Evolutionary conservation across 2,329 filamentous ascomycete species (phyloP).

Genomic region (Corynespora cassiicola): DNA sequence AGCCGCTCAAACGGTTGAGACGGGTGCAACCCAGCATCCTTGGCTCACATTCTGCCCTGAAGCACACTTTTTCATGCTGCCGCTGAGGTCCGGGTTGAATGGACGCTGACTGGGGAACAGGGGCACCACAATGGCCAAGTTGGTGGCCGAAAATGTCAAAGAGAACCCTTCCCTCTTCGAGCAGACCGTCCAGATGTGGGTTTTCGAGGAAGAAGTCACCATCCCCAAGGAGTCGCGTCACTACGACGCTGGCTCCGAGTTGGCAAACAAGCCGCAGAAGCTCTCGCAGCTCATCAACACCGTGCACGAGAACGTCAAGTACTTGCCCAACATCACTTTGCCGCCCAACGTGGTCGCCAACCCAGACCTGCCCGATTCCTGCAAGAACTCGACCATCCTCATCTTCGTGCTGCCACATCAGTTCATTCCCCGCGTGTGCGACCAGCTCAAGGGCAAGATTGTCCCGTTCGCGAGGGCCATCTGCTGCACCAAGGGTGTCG

Average conservation of each 20-base stretch:
- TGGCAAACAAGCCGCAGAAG: constrained; percentile 76
- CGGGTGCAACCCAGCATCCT: too few relatives aligned
- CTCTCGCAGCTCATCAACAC: constrained; percentile 91
- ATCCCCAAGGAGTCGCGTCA: constrained; percentile 75
- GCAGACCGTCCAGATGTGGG: constrained; percentile 96
- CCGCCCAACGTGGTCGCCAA: constrained; percentile 86
- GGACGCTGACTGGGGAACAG: constrained; percentile 51
- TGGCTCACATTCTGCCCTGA: too few relatives aligned
- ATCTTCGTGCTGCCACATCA: constrained; percentile 97
- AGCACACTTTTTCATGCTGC: too few relatives aligned
- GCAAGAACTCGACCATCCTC: constrained; percentile 83
- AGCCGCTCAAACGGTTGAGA: too few relatives aligned
- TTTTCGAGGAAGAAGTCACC: constrained; percentile 89
- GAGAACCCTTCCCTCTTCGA: constrained; percentile 83
- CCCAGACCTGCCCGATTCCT: constrained; percentile 79
- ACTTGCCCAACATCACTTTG: constrained; percentile 86
- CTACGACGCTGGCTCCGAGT: constrained; percentile 66
- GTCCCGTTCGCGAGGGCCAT: constrained; percentile 91
- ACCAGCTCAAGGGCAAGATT: constrained; percentile 85
- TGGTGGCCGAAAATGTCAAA: constrained; percentile 89
- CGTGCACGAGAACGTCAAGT: constrained; percentile 96
- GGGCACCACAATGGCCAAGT: constrained; percentile 97
- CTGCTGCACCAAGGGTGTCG: constrained; percentile 97
- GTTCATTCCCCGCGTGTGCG: constrained; percentile 88
- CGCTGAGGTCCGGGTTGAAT: too few relatives aligned